These are phyloP conservation scores for Aspergillus bridgeri DNA, from an alignment of 495 filamentous ascomycete species.

Conservation along the genomic window DNA sequence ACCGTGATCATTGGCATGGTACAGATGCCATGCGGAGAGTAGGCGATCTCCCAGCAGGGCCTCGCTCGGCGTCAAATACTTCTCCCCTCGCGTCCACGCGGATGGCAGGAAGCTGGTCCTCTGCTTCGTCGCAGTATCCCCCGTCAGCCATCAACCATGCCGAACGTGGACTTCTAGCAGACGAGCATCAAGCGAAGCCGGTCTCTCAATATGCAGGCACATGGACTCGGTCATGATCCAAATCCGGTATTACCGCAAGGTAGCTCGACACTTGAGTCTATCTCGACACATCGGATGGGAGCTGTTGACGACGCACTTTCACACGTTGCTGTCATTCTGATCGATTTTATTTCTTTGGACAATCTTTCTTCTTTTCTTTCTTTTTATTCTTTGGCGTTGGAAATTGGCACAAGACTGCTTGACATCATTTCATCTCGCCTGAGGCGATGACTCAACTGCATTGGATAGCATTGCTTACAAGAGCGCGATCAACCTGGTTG, in stretches of 20 bases:
- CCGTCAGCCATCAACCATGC: neutral
- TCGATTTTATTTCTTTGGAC: neutral
- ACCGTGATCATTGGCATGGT: constrained; percentile 11
- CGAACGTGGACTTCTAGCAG: constrained; percentile 7
- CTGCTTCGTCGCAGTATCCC: constrained; percentile 12
- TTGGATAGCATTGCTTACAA: constrained; percentile 8
- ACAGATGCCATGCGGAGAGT: constrained; percentile 5
- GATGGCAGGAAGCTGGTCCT: constrained; percentile 8
- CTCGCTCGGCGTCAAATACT: constrained; percentile 1
- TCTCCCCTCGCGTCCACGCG: constrained; percentile 8
- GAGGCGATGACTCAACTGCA: constrained; percentile 11
- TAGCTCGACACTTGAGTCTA: no score
- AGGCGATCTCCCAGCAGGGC: constrained; percentile 7
- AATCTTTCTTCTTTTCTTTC: neutral
- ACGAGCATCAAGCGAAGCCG: constrained; percentile 11
- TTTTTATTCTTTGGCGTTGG: neutral
- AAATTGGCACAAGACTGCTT: neutral
- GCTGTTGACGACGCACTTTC: neutral
- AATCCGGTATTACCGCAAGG: no score
- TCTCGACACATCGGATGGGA: no score
- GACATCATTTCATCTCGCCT: constrained; percentile 2
- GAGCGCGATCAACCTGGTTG: constrained; percentile 9
- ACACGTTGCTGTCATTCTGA: neutral
- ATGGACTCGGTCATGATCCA: constrained; percentile 16
- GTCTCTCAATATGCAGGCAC: constrained; percentile 12